A percentile compares a stretch with the other conserved stretches of the same genome.
Evolutionary conservation across 2,329 filamentous ascomycete species (phyloP).

Genomic region (Talaromyces sp.): DNA sequence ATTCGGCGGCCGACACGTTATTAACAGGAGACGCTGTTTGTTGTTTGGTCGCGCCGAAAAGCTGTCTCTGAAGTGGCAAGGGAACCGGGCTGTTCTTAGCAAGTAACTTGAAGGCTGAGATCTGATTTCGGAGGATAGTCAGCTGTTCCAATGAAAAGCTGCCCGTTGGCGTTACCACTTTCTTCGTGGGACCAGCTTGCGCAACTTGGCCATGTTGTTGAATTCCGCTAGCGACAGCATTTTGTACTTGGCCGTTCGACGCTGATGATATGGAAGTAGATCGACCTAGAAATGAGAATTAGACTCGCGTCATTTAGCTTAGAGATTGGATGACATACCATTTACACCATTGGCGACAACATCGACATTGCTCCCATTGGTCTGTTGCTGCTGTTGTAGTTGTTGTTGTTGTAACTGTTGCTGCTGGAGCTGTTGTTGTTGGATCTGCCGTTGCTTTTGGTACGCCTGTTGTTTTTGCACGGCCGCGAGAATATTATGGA

Average conservation of each 20-base stretch:
- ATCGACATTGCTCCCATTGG: slow-evolving; percentile 35
- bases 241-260: slow-evolving; percentile 17
- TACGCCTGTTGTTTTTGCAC: slow-evolving; percentile 64
- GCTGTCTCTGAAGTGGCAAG: slow-evolving; percentile 70
- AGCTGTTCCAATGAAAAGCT: slow-evolving; percentile 78
- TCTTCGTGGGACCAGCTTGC: slow-evolving; percentile 27
- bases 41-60: slow-evolving; percentile 61
- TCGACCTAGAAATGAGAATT: slow-evolving; percentile 27
- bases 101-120: slow-evolving; percentile 84
- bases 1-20: slow-evolving; percentile 31
- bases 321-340: slow-evolving; percentile 28
- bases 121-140: slow-evolving; percentile 74
- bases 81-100: slow-evolving; percentile 84
- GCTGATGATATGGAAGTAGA: slow-evolving; percentile 36
- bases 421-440: slow-evolving; percentile 46
- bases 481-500: slow-evolving; percentile 68
- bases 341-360: slow-evolving; percentile 39
- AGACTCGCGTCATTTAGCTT: background rate
- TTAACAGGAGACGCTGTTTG: slow-evolving; percentile 38
- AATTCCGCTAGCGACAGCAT: slow-evolving; percentile 3
- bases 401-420: slow-evolving; percentile 44
- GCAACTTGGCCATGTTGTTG: slow-evolving; percentile 22
- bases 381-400: slow-evolving; percentile 30
- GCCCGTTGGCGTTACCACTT: slow-evolving; percentile 36
- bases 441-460: slow-evolving; percentile 53